Percentiles rank a stretch among this genome's conserved stretches.
Conservation (phyloP, 495 filamentous ascomycete genomes). For the Mycothermus thermophilus region DNA sequence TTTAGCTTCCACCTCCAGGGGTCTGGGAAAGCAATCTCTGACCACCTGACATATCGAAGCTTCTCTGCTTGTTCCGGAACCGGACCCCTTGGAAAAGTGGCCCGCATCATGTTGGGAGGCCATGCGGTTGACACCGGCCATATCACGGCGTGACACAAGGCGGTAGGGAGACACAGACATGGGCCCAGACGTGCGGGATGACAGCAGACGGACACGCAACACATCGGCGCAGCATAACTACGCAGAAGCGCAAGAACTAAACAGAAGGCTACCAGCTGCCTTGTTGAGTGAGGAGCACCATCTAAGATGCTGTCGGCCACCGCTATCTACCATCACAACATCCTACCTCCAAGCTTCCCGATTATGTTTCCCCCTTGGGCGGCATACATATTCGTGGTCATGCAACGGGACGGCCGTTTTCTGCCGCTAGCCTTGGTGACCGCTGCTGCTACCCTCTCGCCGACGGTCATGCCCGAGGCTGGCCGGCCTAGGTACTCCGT, state of each 20-base stretch:
- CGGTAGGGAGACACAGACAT: background rate
- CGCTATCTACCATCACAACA: background rate
- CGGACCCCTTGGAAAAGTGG: too few relatives aligned
- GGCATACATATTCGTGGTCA: constrained; percentile 9
- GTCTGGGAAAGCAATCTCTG: too few relatives aligned
- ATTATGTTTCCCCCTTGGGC: constrained; percentile 8
- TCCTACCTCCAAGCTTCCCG: constrained; percentile 1
- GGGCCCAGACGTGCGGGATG: constrained; percentile 1
- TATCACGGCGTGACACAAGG: background rate
- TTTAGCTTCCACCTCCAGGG: too few relatives aligned
- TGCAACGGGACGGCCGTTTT: constrained; percentile 4
- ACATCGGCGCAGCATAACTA: too few relatives aligned
- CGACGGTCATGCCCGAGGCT: background rate
- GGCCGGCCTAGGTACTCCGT: too few relatives aligned
- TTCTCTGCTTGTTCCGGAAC: too few relatives aligned
- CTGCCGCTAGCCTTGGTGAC: constrained; percentile 8
- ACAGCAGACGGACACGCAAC: too few relatives aligned
- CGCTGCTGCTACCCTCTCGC: constrained; percentile 5
- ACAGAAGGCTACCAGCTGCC: background rate
- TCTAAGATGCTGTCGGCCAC: too few relatives aligned
- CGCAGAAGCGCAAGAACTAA: too few relatives aligned
- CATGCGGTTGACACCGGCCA: constrained; percentile 1
- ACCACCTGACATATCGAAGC: too few relatives aligned
- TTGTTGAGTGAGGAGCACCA: background rate
- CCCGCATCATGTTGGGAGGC: background rate